These are phyloP conservation scores for Corchorus olitorius DNA, from an alignment of 345 rosid species.

Conservation along the genomic window DNA sequence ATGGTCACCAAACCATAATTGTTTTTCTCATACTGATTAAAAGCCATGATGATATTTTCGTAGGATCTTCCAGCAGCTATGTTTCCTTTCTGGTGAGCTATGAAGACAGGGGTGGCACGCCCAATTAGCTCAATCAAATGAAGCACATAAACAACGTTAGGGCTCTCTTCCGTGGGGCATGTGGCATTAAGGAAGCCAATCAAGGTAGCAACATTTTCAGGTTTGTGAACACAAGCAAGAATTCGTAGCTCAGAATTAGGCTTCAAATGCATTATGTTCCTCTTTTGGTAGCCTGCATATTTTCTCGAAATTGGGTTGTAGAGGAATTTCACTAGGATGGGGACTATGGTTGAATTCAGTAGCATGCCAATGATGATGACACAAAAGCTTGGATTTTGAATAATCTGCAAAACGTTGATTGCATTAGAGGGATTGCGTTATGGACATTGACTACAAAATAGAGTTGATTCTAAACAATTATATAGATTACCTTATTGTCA, in stretches of 20 bases:
- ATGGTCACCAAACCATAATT: constrained; percentile 17
- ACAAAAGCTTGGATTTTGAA: background rate
- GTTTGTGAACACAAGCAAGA: constrained; percentile 45
- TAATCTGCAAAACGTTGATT: constrained; percentile 1
- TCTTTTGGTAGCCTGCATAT: constrained; percentile 42
- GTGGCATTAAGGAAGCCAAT: constrained; percentile 21
- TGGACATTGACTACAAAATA: no score
- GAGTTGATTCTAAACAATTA: background rate
- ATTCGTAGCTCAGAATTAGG: constrained; percentile 31
- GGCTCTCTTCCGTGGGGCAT: constrained; percentile 19
- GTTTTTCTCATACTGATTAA: constrained; percentile 29
- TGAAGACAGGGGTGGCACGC: constrained; percentile 33
- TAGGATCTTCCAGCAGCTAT: background rate
- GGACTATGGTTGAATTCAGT: constrained; percentile 33
- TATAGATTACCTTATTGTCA: constrained; percentile 29
- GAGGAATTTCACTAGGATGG: constrained; percentile 42
- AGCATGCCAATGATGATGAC: background rate
- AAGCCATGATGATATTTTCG: constrained; percentile 27
- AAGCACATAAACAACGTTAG: constrained; percentile 27
- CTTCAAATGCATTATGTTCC: constrained; percentile 33
- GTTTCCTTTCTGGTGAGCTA: constrained; percentile 25
- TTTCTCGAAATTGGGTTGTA: constrained; percentile 49
- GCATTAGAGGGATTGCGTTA: no score
- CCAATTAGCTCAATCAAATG: constrained; percentile 31
- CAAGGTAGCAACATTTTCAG: constrained; percentile 32